A percentile compares a stretch with the other conserved stretches of the same genome.
Conservation (phyloP, 768 basidiomycete species). For the Pisolithus marmoratus region DNA sequence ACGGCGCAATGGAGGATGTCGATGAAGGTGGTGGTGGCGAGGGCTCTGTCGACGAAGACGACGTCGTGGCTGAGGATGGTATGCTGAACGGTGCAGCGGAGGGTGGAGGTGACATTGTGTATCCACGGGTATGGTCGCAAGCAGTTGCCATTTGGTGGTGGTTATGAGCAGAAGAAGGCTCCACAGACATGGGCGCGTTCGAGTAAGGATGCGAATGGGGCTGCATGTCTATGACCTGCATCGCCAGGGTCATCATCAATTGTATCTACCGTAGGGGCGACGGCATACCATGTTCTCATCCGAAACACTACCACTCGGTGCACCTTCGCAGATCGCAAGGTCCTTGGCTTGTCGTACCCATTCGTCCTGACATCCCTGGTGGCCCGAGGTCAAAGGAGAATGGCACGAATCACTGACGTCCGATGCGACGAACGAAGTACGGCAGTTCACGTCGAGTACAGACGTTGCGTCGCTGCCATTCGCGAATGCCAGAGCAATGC, state of each 20-base stretch:
- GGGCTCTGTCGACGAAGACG: slow-evolving; percentile 19
- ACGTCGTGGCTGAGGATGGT: slow-evolving; percentile 14
- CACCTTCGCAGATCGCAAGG: slow-evolving; percentile 41
- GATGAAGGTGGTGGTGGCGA: slow-evolving; percentile 15
- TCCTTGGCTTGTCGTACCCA: slow-evolving; percentile 71
- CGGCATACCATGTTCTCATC: slow-evolving; percentile 46
- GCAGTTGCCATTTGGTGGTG: too few species aligned
- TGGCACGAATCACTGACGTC: slow-evolving; percentile 17
- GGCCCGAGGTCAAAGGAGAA: slow-evolving; percentile 13
- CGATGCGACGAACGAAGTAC: slow-evolving; percentile 22
- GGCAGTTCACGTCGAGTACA: slow-evolving; percentile 17
- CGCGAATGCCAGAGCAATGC: slow-evolving; percentile 39
- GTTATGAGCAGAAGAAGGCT: background rate
- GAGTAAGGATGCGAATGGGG: background rate
- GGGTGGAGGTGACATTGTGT: too few species aligned
- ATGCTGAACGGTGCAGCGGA: slow-evolving; percentile 16
- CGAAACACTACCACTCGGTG: background rate
- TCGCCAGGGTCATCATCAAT: background rate
- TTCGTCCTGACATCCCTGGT: slow-evolving; percentile 39
- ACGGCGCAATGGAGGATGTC: slow-evolving; percentile 5
- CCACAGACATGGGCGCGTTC: background rate
- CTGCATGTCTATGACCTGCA: background rate
- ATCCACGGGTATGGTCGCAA: too few species aligned
- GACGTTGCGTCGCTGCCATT: slow-evolving; percentile 7
- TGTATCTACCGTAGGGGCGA: background rate